These are phyloP conservation scores for Corynespora cassiicola DNA, from an alignment of 2,329 filamentous ascomycete genomes.

Conservation along the genomic window DNA sequence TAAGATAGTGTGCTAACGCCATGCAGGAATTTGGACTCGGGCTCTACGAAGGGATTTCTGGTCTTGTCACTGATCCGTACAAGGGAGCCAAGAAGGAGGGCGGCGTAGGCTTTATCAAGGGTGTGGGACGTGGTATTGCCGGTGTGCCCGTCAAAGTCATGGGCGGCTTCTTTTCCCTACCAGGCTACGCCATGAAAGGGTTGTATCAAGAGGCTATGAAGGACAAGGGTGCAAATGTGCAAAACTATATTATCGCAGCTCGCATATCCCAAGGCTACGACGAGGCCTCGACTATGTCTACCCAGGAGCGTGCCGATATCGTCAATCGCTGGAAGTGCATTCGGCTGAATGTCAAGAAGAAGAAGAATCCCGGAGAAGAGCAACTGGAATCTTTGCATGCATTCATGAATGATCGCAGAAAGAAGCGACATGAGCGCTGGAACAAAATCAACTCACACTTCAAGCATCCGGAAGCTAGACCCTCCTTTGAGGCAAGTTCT, in stretches of 20 bases:
- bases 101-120: slow-evolving; percentile 73
- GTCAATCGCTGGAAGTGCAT: slow-evolving; percentile 69
- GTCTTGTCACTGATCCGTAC: slow-evolving; percentile 78
- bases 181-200: slow-evolving; percentile 84
- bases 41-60: slow-evolving; percentile 81
- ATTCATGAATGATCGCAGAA: slow-evolving; percentile 45
- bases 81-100: slow-evolving; percentile 72
- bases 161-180: slow-evolving; percentile 69
- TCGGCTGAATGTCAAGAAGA: slow-evolving; percentile 65
- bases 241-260: slow-evolving; percentile 81
- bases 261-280: slow-evolving; percentile 77
- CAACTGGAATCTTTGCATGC: slow-evolving; percentile 59
- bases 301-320: slow-evolving; percentile 69
- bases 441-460: slow-evolving; percentile 30
- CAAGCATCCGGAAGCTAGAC: slow-evolving; percentile 22
- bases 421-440: slow-evolving; percentile 42
- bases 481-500: slow-evolving; percentile 18
- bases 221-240: slow-evolving; percentile 71
- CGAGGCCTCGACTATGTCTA: slow-evolving; percentile 63
- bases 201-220: slow-evolving; percentile 79
- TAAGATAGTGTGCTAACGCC: background rate
- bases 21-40: slow-evolving; percentile 74
- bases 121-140: slow-evolving; percentile 82
- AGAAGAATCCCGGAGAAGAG: slow-evolving; percentile 56
- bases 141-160: slow-evolving; percentile 83